Conservation (phyloP, 2,329 filamentous ascomycete species). For the Monosporascus sp. region DNA sequence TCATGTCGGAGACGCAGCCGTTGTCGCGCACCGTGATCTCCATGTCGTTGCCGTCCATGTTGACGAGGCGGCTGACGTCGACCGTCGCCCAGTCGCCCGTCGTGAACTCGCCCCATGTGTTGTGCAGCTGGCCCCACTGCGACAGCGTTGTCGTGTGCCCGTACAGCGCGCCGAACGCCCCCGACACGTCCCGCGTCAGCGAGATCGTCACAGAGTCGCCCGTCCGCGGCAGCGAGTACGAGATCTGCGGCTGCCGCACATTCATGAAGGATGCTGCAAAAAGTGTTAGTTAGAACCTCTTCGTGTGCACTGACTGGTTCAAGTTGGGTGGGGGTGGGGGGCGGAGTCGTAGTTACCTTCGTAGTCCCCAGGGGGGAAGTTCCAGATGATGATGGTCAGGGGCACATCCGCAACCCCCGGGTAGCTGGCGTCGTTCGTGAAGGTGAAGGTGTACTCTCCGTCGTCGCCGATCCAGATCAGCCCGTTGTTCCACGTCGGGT, state of each 20-base stretch:
- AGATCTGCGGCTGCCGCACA: constrained; percentile 25
- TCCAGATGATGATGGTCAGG: constrained; percentile 23
- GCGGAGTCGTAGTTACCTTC: background rate
- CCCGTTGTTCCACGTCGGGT: constrained; percentile 14
- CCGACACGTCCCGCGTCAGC: constrained; percentile 28
- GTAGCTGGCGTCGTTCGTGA: constrained; percentile 18
- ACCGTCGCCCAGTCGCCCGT: constrained; percentile 26
- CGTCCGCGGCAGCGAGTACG: constrained; percentile 28
- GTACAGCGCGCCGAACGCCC: constrained; percentile 34
- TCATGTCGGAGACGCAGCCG: constrained; percentile 35
- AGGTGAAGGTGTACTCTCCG: constrained; percentile 23
- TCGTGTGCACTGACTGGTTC: too few relatives aligned
- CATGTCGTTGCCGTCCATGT: constrained; percentile 37
- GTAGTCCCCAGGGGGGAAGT: constrained; percentile 15
- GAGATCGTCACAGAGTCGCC: constrained; percentile 31
- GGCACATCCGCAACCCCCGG: constrained; percentile 1
- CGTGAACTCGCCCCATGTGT: constrained; percentile 40
- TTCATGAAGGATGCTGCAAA: constrained; percentile 22
- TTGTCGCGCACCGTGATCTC: constrained; percentile 25
- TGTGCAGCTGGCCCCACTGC: constrained; percentile 31
- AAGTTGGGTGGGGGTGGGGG: too few relatives aligned
- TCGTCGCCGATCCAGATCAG: constrained; percentile 25
- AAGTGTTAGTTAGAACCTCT: background rate
- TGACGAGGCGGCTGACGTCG: constrained; percentile 33
- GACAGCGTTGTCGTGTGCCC: constrained; percentile 21